Evolutionary conservation across 805 yeast genomes (phyloP).

Genomic region (Starmerella lactis-condensi): DNA sequence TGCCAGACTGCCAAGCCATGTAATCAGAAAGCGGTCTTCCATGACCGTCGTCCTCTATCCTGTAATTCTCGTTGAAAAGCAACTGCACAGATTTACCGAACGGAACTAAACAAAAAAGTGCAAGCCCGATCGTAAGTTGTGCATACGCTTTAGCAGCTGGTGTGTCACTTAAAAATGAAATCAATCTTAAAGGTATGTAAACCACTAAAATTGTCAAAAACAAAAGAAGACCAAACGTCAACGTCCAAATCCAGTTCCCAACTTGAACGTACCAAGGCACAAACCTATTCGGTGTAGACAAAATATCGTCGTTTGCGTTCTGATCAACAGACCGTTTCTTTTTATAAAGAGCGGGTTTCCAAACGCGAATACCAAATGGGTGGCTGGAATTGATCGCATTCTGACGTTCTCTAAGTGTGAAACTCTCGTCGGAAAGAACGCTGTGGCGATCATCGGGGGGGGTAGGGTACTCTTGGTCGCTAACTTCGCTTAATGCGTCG

Average conservation of each 20-base stretch:
- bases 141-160: slow-evolving; percentile 41
- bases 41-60: slow-evolving; percentile 72
- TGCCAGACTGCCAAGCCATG: slow-evolving; percentile 51
- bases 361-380: slow-evolving; percentile 93
- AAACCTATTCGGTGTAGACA: slow-evolving; percentile 40
- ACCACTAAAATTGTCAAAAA: slow-evolving; percentile 23
- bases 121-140: slow-evolving; percentile 6
- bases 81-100: slow-evolving; percentile 79
- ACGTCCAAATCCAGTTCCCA: slow-evolving; percentile 57
- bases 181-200: slow-evolving; percentile 31
- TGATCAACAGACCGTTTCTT: slow-evolving; percentile 79
- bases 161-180: slow-evolving; percentile 17
- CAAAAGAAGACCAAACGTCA: slow-evolving; percentile 51
- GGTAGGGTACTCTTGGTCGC: too few species aligned
- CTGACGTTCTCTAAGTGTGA: slow-evolving; percentile 79
- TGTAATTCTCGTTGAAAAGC: slow-evolving; percentile 57
- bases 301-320: slow-evolving; percentile 85
- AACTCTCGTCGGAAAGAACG: slow-evolving; percentile 49
- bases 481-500: slow-evolving; percentile 6
- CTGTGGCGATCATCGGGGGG: too few species aligned
- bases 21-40: slow-evolving; percentile 75
- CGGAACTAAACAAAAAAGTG: slow-evolving; percentile 40
- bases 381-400: slow-evolving; percentile 92
- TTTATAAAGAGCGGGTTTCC: slow-evolving; percentile 96
- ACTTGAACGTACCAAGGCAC: slow-evolving; percentile 45